Conservation (phyloP, 2,329 filamentous ascomycete species). For the Arthrobotrys pseudoclavata region DNA sequence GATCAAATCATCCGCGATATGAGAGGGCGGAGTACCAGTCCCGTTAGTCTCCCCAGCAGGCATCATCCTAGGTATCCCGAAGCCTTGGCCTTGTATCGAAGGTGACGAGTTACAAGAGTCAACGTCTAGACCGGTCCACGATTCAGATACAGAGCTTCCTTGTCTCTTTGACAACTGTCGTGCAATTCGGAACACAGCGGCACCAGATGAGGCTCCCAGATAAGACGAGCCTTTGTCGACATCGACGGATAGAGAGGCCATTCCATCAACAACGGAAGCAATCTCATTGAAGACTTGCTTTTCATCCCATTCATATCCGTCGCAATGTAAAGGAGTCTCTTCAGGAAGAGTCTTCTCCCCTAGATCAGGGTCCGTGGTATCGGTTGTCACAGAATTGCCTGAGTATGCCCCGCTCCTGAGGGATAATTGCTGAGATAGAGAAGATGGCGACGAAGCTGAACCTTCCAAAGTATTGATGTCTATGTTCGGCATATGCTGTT, state of each 20-base stretch:
- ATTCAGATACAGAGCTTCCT: constrained; percentile 47
- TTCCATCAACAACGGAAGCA: constrained; percentile 56
- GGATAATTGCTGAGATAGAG: constrained; percentile 49
- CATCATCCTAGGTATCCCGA: constrained; percentile 56
- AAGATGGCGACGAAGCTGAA: constrained; percentile 55
- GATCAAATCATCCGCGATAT: constrained; percentile 64
- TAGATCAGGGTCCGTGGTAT: constrained; percentile 53
- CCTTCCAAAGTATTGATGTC: constrained; percentile 52
- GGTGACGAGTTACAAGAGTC: constrained; percentile 56
- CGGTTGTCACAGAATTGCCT: constrained; percentile 49
- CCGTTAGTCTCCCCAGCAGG: constrained; percentile 48
- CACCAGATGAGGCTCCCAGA: constrained; percentile 53
- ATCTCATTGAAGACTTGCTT: constrained; percentile 59
- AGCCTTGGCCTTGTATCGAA: constrained; percentile 53
- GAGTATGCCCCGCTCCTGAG: constrained; percentile 62
- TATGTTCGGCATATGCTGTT: constrained; percentile 52
- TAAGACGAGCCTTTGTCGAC: constrained; percentile 58
- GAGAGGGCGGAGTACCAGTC: constrained; percentile 52
- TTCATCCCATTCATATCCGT: constrained; percentile 59
- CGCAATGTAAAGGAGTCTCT: constrained; percentile 54
- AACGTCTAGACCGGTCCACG: constrained; percentile 51
- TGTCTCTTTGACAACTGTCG: constrained; percentile 54
- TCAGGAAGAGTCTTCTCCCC: constrained; percentile 54
- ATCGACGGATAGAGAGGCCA: constrained; percentile 54
- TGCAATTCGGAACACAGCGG: constrained; percentile 54